Conservation (phyloP, 2,329 filamentous ascomycete species). For the Ophiostoma piceae region DNA sequence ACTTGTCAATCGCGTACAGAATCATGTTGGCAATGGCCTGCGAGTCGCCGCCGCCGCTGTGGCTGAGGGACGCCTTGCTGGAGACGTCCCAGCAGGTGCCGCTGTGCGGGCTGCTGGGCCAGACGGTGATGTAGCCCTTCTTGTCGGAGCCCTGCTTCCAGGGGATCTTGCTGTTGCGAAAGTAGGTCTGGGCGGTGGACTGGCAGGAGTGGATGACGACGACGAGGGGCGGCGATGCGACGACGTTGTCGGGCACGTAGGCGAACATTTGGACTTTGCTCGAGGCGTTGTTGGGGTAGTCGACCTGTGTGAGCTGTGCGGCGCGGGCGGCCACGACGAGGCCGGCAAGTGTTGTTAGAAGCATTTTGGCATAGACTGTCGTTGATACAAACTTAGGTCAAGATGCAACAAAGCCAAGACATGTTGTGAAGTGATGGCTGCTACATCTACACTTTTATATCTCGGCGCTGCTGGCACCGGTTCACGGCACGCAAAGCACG, state of each 20-base stretch:
- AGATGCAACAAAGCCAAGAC: neutral
- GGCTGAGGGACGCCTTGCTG: too few species aligned
- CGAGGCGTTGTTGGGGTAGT: constrained; percentile 36
- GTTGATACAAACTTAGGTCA: too few species aligned
- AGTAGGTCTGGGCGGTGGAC: constrained; percentile 36
- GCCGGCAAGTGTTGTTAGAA: neutral
- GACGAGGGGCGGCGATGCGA: constrained; percentile 35
- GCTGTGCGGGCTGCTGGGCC: too few species aligned
- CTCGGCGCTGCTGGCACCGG: neutral
- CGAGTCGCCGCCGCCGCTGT: too few species aligned
- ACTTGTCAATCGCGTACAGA: too few species aligned
- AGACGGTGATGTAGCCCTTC: too few species aligned
- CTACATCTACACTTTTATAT: too few species aligned
- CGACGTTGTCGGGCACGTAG: constrained; percentile 37
- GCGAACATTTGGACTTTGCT: constrained; percentile 37
- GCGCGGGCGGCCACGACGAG: neutral
- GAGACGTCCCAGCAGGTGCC: too few species aligned
- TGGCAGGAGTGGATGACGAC: constrained; percentile 39
- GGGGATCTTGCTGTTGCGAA: constrained; percentile 30
- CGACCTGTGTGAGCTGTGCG: constrained; percentile 30
- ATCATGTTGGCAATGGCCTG: too few species aligned
- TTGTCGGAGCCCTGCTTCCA: too few species aligned
- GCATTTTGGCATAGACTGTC: neutral
- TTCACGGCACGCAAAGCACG: neutral
- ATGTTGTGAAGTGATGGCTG: neutral